Evolutionary conservation across 164 flowering plant genomes (phyloP).

Genomic region (Aristolochia californica): DNA sequence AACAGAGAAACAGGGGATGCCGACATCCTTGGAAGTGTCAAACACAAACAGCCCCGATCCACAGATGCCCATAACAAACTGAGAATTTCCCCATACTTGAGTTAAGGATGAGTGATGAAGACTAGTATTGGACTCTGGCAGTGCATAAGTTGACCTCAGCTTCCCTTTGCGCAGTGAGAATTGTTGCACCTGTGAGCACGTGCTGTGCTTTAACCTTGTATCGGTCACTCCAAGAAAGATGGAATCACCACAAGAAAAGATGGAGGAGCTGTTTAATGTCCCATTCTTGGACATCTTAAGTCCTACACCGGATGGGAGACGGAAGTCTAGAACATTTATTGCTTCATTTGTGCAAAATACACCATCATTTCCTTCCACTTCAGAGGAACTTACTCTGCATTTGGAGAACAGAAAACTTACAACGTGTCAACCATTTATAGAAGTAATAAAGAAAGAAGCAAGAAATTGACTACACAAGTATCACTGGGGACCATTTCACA

Average conservation of each 20-base stretch:
- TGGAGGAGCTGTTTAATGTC: slow-evolving; percentile 35
- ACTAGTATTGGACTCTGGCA: slow-evolving; percentile 71
- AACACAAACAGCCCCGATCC: slow-evolving; percentile 71
- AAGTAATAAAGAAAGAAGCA: no score
- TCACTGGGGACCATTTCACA: no score
- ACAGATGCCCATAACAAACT: slow-evolving; percentile 63
- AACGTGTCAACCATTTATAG: not conserved
- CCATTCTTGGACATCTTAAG: slow-evolving; percentile 66
- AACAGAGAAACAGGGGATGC: slow-evolving; percentile 12
- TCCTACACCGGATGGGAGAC: slow-evolving; percentile 80
- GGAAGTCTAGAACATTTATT: slow-evolving; percentile 69
- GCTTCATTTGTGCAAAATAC: slow-evolving; percentile 78
- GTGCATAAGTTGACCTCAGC: slow-evolving; percentile 39
- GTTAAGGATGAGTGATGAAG: slow-evolving; percentile 46
- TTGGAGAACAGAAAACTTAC: slow-evolving; percentile 7
- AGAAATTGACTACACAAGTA: no score
- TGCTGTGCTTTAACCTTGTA: slow-evolving; percentile 29
- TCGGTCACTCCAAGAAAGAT: slow-evolving; percentile 53
- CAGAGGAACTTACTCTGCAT: slow-evolving; percentile 80
- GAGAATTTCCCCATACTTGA: slow-evolving; percentile 95
- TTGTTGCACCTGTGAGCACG: slow-evolving; percentile 49
- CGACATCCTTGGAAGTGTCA: slow-evolving; percentile 52
- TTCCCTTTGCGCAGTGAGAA: slow-evolving; percentile 67
- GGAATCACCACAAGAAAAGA: slow-evolving; percentile 75
- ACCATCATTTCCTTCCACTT: slow-evolving; percentile 91